Percentiles rank a stretch among this genome's conserved stretches.
Evolutionary conservation across 441 rosid species (phyloP).

Genomic region (Gossypium gossypioides): DNA sequence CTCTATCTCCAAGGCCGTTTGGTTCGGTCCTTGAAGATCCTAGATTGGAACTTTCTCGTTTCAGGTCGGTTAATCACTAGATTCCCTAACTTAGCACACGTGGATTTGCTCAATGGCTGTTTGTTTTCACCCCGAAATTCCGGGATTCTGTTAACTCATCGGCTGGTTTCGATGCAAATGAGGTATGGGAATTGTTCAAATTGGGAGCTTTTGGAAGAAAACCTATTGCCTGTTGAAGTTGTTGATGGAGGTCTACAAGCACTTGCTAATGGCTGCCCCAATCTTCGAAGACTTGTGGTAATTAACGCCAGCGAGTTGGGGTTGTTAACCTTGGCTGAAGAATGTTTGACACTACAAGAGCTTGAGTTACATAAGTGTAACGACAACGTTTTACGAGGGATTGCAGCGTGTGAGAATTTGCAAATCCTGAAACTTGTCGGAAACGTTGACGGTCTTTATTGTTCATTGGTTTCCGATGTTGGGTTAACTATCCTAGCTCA

Average conservation of each 20-base stretch:
- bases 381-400: conserved; percentile 52
- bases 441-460: conserved; percentile 43
- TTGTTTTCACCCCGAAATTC: conserved; percentile 34
- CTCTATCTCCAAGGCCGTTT: conserved; percentile 48
- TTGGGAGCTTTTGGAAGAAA: conserved; percentile 31
- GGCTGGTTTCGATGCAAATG: conserved; percentile 29
- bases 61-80: conserved; percentile 41
- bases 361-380: conserved; percentile 48
- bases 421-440: conserved; percentile 48
- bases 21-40: conserved; percentile 37
- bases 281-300: conserved; percentile 44
- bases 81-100: conserved; percentile 50
- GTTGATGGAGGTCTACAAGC: conserved; percentile 42
- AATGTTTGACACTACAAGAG: conserved; percentile 44
- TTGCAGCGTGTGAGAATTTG: conserved; percentile 51
- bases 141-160: conserved; percentile 34
- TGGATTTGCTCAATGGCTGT: conserved; percentile 46
- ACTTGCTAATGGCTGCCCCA: conserved; percentile 41
- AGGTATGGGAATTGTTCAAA: conserved; percentile 29
- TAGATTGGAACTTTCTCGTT: conserved; percentile 48
- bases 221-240: conserved; percentile 28
- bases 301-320: conserved; percentile 53
- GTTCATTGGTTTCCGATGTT: conserved; percentile 44
- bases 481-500: conserved; percentile 66
- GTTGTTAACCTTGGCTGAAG: conserved; percentile 38